Evolutionary conservation across 169 alveolate genomes (phyloP), one percentile per base, ranked within the genome.

Genomic region (Theileria sp.): DNA sequence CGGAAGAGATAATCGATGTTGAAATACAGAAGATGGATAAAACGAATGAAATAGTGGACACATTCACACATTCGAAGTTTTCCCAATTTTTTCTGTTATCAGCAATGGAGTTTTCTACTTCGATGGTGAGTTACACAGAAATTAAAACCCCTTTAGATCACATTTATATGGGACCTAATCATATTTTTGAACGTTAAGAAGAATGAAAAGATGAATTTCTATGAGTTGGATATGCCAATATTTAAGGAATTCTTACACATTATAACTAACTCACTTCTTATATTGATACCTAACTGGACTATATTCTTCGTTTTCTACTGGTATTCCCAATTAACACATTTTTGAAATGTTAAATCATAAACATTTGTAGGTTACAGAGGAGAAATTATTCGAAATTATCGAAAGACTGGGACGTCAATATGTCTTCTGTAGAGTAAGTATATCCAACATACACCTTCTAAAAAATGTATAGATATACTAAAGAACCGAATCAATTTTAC

Each of bases 271-370:
- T 74, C 81, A 15, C 75, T 83, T 23, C 64, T 83, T 36, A 75
- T 83, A 9, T 21, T 83, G 9, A 76, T 83, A 3, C 89, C 89
- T 38, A 83, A 83, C 77, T 83, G 89, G 86, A 77, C 89, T 6
- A 80, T 83, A 23, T 83, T 77, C 61, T 77, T 73, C 56, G 86
- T 83, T 23, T 83, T 83, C 74, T 83, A 83, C 86, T 83, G 89
- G 89, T 83, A 78, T 44, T 44, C 0, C 54, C 17, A 44, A 44
- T 13, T 44, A 44, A 44, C 54, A 44, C 54, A 44, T 8, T 13
- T 44, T 13, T 44, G 26, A 21, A 15, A 25, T 64, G 26, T 64
- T 5, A 38, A 60, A 25, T 70, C 51, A 64, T 28, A 15, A 15
- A 0, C 26, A 7, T 7, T 17, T 38, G 23, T 70, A 83, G 89